Percentiles rank a stretch among this genome's conserved stretches.
Conservation (phyloP, 2,329 filamentous ascomycete species). For the Fusarium udum region DNA sequence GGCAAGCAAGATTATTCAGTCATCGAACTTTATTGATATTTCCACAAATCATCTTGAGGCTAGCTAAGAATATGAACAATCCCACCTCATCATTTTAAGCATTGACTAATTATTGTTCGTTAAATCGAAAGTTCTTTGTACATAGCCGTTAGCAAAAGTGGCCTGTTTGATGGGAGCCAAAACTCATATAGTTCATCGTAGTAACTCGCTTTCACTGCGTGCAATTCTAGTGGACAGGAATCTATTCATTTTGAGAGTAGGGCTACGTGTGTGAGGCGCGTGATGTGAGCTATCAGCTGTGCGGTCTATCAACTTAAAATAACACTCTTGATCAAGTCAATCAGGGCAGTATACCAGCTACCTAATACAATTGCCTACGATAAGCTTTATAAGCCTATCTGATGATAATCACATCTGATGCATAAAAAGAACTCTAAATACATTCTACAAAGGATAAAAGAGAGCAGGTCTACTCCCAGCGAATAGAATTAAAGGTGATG, state of each 20-base stretch:
- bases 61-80: not conserved
- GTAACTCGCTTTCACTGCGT: too few species aligned
- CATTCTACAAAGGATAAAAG: too few species aligned
- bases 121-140: not conserved
- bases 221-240: not conserved
- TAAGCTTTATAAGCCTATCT: too few species aligned
- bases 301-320: too few species aligned
- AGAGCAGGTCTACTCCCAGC: not conserved
- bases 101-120: not conserved
- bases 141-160: too few species aligned
- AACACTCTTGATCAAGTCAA: too few species aligned
- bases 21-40: not conserved
- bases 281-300: too few species aligned
- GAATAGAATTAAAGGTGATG: not conserved
- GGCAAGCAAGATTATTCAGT: not conserved
- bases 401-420: too few species aligned
- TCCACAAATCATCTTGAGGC: not conserved
- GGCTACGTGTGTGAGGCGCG: too few species aligned
- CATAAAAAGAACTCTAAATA: too few species aligned
- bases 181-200: not conserved
- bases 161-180: rapidly evolving
- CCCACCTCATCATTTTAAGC: not conserved
- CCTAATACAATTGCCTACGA: too few species aligned
- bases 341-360: too few species aligned
- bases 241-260: not conserved